A percentile compares a stretch with the other conserved stretches of the same genome.
Evolutionary conservation across 176 grass and related monocot genomes (phyloP).

Genomic region (Rhynchospora tenuis): DNA sequence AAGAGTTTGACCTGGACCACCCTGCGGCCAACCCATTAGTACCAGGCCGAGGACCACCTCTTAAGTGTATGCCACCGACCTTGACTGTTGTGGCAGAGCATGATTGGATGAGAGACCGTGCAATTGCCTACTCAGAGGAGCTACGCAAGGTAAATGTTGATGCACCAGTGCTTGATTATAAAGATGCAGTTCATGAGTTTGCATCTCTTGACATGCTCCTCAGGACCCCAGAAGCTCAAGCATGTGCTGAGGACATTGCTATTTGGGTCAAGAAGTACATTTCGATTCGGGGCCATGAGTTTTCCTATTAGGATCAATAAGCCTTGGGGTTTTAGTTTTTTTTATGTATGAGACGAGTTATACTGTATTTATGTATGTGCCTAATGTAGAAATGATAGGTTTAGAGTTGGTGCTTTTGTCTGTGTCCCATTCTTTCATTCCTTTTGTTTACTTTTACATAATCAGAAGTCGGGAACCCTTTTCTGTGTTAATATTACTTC

Average conservation of each 20-base stretch:
- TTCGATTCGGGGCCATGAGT: constrained; percentile 78
- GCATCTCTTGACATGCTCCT: constrained; percentile 87
- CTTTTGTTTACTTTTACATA: constrained; percentile 36
- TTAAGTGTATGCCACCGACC: constrained; percentile 81
- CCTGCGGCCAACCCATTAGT: constrained; percentile 68
- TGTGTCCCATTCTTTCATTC: constrained; percentile 73
- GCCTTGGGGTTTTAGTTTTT: constrained; percentile 26
- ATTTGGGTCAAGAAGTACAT: constrained; percentile 99
- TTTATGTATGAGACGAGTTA: constrained; percentile 30
- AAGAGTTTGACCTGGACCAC: constrained; percentile 77
- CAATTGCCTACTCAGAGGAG: constrained; percentile 87
- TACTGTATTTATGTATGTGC: constrained; percentile 20
- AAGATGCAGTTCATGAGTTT: constrained; percentile 80
- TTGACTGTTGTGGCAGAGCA: constrained; percentile 83
- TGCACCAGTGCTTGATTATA: constrained; percentile 78
- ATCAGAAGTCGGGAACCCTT: neutral
- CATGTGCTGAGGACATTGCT: constrained; percentile 78
- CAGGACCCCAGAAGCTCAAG: constrained; percentile 78
- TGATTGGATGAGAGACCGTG: constrained; percentile 95
- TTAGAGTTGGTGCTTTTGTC: constrained; percentile 31
- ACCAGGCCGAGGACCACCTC: constrained; percentile 40
- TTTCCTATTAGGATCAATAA: constrained; percentile 72
- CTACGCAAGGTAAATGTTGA: constrained; percentile 88
- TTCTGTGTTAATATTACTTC: constrained; percentile 5
- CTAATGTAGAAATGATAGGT: constrained; percentile 23